These are phyloP conservation scores for Wallacemonas sp. DNA, from an alignment of 208 protist genomes.

Conservation along the genomic window DNA sequence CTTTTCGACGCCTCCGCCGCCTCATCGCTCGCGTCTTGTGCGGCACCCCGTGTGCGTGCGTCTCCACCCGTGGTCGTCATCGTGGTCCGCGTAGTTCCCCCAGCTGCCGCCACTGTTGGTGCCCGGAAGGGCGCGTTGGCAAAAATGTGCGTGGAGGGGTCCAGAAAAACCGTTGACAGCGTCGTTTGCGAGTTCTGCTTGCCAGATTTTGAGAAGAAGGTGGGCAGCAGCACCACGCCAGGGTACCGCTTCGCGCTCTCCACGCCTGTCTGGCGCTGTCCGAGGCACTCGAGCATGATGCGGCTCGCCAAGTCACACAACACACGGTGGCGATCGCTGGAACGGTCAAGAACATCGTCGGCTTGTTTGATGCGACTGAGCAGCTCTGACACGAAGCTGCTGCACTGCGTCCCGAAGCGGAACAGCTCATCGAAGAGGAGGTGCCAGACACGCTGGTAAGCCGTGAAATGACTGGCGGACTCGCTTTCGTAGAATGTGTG, in stretches of 20 bases:
- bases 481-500: slow-evolving; percentile 74
- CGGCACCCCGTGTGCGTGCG: neutral
- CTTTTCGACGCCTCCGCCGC: no score
- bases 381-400: slow-evolving; percentile 69
- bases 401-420: slow-evolving; percentile 64
- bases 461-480: slow-evolving; percentile 39
- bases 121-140: slow-evolving; percentile 56
- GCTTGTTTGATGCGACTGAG: slow-evolving; percentile 71
- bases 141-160: slow-evolving; percentile 36
- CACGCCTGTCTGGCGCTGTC: slow-evolving; percentile 47
- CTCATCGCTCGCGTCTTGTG: slow-evolving; percentile 11
- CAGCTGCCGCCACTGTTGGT: slow-evolving; percentile 6
- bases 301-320: slow-evolving; percentile 74
- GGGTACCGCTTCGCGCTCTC: slow-evolving; percentile 72
- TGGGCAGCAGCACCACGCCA: slow-evolving; percentile 61
- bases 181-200: slow-evolving; percentile 18
- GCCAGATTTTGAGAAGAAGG: slow-evolving; percentile 51
- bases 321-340: slow-evolving; percentile 43
- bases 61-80: neutral
- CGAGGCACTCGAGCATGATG: slow-evolving; percentile 65
- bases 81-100: neutral
- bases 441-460: slow-evolving; percentile 81
- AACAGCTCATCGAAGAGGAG: slow-evolving; percentile 82
- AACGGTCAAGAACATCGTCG: slow-evolving; percentile 63
- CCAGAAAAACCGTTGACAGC: slow-evolving; percentile 51